Evolutionary conservation across 768 basidiomycete species (phyloP), one percentile per base, ranked within the genome.

Genomic region (Lactarius pseudohatsudake): DNA sequence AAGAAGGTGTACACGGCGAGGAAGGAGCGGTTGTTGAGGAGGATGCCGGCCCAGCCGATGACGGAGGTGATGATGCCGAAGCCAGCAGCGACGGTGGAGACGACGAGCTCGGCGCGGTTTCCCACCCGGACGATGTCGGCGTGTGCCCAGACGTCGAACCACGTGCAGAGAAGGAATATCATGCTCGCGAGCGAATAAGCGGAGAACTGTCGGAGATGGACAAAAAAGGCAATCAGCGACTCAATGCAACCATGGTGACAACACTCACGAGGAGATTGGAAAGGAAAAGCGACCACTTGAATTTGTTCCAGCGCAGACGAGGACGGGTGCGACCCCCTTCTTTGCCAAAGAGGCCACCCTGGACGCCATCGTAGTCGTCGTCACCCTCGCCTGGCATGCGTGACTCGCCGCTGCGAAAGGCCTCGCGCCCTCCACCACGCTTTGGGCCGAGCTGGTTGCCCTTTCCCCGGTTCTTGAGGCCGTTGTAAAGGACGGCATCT

Each of bases 1-100:
- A 89, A 75, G 76, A 91, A 76, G 26, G 81, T 82, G 78, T 91
- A 92, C 60, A 88, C 75, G 45, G 90, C 90, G 69, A 92, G 84
- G 82, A 94, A 92, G 47, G 85, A 78, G 66, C 91, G 90, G 74
- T 91, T 91, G 81, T 94, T 94, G 72, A 92, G 85, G 32, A 94
- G 78, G 74, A 92, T 85, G 36, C 91, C 91, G 28, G 90, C 82
- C 84, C 87, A 91, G 58, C 91, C 91, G 72, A 92, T 77, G 62
- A 90, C 71, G 22, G 89, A 84, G 38, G 89, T 90, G 70, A 90
- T 74, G 40, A 89, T 73, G 61, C 84, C 86, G 9, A 86, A 67
- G 13, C 79, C 72, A 2, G 88, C 85, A 2, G 88, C 89, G 56
- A 87, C 73, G 22, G 90, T 92, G 40, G 89, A 90, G 59, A 90